Base-by-base conservation (phyloP, 2,329 filamentous ascomycete genomes). In the Fusarium sp. region DNA sequence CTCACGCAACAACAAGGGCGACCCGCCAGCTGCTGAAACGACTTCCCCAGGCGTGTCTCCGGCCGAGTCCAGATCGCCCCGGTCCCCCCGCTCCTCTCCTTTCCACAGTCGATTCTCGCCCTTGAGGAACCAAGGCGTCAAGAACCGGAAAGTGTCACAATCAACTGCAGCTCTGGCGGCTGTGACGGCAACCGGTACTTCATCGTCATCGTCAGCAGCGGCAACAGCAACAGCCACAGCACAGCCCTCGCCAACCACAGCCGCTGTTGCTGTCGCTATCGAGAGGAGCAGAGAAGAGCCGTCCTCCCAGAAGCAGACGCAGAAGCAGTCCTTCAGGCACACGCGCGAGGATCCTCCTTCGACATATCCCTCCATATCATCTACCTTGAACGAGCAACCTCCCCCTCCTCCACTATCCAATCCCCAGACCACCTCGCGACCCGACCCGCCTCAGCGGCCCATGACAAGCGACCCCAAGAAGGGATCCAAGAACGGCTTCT, bases 401-500 rank as follows among this genome's bases (percentile, higher is more conserved):
- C 57, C 68, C n/a, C 71, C 79, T 33, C 65, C 72, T 54, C 66
- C 69, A 72, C 63, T 63, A 61, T 62, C 74, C 71, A 72, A 70
- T 71, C 68, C 75, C 68, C 69, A 64, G 35, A 71, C 61, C 40
- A 65, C 52, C 15, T 56, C 68, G 54, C 68, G 66, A 52, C 45
- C 70, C 57, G 68, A 72, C 56, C 47, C 64, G 38, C 69, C 58
- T 27, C 73, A 67, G 22, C 56, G 63, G 27, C 65, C 73, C 25
- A 78, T 54, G 50, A 54, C 81, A 66, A 78, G 81, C 73, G 85
- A 84, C 76, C 83, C 81, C 73, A 83, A 81, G 62, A 86, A 85
- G 74, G 73, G 82, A n/a, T 82, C 85, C 67, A 87, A 86, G 77
- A 84, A 85, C 76, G 84, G 85, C 73, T 88, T 88, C 80, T 87